Percentiles rank a stretch among this genome's conserved stretches.
Evolutionary conservation across 2,329 filamentous ascomycete genomes (phyloP).

Genomic region (Trichoderma asperellum): DNA sequence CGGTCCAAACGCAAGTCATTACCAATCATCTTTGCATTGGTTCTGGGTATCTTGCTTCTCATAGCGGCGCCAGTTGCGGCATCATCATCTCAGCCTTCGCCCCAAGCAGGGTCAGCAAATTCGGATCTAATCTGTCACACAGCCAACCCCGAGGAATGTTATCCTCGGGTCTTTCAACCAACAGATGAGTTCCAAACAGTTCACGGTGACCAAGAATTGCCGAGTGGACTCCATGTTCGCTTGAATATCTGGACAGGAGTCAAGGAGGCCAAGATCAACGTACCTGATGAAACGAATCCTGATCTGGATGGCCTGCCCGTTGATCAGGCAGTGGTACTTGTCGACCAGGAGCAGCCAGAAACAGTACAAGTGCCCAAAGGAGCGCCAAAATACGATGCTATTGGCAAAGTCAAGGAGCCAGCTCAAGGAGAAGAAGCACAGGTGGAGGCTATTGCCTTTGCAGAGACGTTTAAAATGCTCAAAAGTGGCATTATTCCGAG

Average conservation of each 20-base stretch:
- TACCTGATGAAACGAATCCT: constrained; percentile 55
- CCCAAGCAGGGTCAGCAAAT: constrained; percentile 27
- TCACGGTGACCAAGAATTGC: constrained; percentile 67
- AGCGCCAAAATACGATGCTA: constrained; percentile 60
- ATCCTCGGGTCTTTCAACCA: constrained; percentile 65
- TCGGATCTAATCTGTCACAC: constrained; percentile 67
- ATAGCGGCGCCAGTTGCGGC: constrained; percentile 36
- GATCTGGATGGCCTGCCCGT: constrained; percentile 56
- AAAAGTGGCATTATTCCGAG: constrained; percentile 46
- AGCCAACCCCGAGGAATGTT: constrained; percentile 63
- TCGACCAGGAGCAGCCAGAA: constrained; percentile 52
- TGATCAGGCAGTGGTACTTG: constrained; percentile 57
- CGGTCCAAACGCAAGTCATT: constrained; percentile 24
- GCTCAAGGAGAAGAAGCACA: constrained; percentile 31
- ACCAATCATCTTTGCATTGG: constrained; percentile 33
- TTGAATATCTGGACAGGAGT: constrained; percentile 66
- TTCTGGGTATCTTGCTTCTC: constrained; percentile 39
- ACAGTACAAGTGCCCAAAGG: constrained; percentile 48
- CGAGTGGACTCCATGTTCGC: constrained; percentile 67
- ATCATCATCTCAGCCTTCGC: constrained; percentile 37
- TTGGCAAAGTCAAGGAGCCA: constrained; percentile 62
- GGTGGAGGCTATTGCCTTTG: constrained; percentile 37
- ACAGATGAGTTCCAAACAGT: constrained; percentile 68
- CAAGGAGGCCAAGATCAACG: constrained; percentile 69
- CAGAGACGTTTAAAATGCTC: constrained; percentile 49